Percentiles rank a stretch among this genome's conserved stretches.
These are phyloP conservation scores for Penicillium verrucosum DNA, from an alignment of 2,329 filamentous ascomycete species.

Conservation along the genomic window DNA sequence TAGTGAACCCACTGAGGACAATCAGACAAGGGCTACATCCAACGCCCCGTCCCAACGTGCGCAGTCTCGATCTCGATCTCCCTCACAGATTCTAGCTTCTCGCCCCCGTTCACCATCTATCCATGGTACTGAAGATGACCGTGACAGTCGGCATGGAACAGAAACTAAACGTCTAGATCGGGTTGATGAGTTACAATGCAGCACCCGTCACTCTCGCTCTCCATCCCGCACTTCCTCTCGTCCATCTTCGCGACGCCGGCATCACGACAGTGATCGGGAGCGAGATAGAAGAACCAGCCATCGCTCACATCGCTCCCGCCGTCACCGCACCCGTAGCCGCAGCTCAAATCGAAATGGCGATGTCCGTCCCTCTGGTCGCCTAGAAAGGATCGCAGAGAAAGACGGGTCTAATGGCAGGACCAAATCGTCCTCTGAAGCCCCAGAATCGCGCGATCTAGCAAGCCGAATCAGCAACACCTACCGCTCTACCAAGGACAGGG, in stretches of 20 bases:
- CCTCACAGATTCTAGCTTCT: slow-evolving; percentile 47
- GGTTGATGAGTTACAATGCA: slow-evolving; percentile 19
- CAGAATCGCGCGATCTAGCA: slow-evolving; percentile 24
- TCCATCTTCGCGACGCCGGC: slow-evolving; percentile 58
- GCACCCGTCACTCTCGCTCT: slow-evolving; percentile 60
- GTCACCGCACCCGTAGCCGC: slow-evolving; percentile 45
- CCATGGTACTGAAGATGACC: slow-evolving; percentile 37
- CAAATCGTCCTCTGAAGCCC: slow-evolving; percentile 16
- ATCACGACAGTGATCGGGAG: slow-evolving; percentile 51
- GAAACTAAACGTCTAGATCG: slow-evolving; percentile 48
- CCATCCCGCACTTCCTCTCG: slow-evolving; percentile 59
- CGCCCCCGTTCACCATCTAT: slow-evolving; percentile 49
- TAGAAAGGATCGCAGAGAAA: slow-evolving; percentile 25
- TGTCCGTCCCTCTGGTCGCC: slow-evolving; percentile 39
- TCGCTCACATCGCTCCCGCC: slow-evolving; percentile 50
- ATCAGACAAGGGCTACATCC: not conserved
- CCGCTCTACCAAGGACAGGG: slow-evolving; percentile 31
- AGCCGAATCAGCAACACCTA: slow-evolving; percentile 26
- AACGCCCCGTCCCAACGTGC: not conserved
- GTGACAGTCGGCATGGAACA: slow-evolving; percentile 27
- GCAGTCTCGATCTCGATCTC: slow-evolving; percentile 34
- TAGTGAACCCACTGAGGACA: slow-evolving; percentile 2
- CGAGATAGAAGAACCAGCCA: slow-evolving; percentile 42
- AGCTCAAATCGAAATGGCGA: slow-evolving; percentile 32
- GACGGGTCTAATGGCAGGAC: slow-evolving; percentile 21